phyloP scores from a whole-genome alignment of 2,329 filamentous ascomycete species.

The Calonectria hawksworthii region DNA sequence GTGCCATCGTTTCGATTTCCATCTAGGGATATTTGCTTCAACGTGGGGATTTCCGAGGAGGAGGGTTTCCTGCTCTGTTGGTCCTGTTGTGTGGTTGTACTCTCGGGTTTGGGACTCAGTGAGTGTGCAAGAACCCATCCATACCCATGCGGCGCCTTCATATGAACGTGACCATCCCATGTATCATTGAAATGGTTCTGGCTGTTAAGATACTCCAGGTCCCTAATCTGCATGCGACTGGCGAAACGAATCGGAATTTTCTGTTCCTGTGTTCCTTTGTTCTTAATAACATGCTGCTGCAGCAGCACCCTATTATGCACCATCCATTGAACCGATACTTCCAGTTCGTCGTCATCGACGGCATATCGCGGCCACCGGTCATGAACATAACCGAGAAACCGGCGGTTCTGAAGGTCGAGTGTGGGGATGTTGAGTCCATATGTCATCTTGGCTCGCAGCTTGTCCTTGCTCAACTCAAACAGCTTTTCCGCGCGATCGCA shows the following conservation, averaged over 20 bases:
- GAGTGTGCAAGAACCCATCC: neutral
- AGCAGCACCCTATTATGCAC: neutral
- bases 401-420: neutral
- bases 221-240: neutral
- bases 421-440: neutral
- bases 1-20: no score
- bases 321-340: neutral
- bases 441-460: neutral
- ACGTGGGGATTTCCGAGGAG: no score
- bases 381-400: neutral
- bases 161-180: neutral
- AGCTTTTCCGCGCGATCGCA: neutral
- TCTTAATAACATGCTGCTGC: neutral
- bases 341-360: neutral
- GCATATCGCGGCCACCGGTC: neutral
- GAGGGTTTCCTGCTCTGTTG: neutral
- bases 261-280: neutral
- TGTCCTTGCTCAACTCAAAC: neutral
- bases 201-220: neutral
- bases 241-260: neutral
- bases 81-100: no score
- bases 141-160: neutral
- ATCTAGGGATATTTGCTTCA: accelerated
- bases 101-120: neutral
- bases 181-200: neutral